Conservation (phyloP, 306 rosid species). For the Cucurbita argyrosperma region DNA sequence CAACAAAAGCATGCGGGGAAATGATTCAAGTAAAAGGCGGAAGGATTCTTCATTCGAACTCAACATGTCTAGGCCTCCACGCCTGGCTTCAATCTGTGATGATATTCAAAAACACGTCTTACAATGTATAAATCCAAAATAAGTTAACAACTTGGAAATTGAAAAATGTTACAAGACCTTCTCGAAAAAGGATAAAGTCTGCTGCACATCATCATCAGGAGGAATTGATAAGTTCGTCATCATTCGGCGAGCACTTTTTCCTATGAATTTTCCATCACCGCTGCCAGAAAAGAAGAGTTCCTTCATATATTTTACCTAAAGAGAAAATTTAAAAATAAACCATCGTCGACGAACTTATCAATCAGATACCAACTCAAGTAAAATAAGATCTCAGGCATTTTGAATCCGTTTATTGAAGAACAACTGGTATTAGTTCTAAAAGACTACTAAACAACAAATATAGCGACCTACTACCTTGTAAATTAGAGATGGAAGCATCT, state of each 20-base stretch:
- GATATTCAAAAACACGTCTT: slow-evolving; percentile 5
- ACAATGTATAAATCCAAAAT: not conserved
- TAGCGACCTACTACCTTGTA: slow-evolving; percentile 24
- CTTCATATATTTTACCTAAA: slow-evolving; percentile 61
- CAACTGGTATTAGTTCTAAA: not conserved
- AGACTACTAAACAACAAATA: not conserved
- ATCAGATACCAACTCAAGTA: not conserved
- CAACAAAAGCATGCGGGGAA: slow-evolving; percentile 53
- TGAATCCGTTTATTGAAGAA: not conserved
- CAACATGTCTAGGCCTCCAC: slow-evolving; percentile 57
- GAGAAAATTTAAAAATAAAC: slow-evolving; percentile 23
- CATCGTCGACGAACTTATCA: not conserved
- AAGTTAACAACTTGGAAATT: not conserved
- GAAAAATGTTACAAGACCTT: slow-evolving; percentile 26
- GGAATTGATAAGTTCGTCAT: slow-evolving; percentile 61
- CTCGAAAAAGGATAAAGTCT: slow-evolving; percentile 63
- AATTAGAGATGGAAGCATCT: slow-evolving; percentile 44
- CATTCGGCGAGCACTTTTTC: slow-evolving; percentile 47
- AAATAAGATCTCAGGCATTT: not conserved
- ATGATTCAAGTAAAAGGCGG: slow-evolving; percentile 45
- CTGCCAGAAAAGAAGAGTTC: slow-evolving; percentile 44
- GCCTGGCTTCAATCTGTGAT: slow-evolving; percentile 59
- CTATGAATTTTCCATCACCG: slow-evolving; percentile 16
- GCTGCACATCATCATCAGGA: slow-evolving; percentile 66
- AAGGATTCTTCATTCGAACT: slow-evolving; percentile 36